A percentile compares a stretch with the other conserved stretches of the same genome.
phyloP scores from a whole-genome alignment of 179 eudicot genomes.

The Patellifolia procumbens region DNA sequence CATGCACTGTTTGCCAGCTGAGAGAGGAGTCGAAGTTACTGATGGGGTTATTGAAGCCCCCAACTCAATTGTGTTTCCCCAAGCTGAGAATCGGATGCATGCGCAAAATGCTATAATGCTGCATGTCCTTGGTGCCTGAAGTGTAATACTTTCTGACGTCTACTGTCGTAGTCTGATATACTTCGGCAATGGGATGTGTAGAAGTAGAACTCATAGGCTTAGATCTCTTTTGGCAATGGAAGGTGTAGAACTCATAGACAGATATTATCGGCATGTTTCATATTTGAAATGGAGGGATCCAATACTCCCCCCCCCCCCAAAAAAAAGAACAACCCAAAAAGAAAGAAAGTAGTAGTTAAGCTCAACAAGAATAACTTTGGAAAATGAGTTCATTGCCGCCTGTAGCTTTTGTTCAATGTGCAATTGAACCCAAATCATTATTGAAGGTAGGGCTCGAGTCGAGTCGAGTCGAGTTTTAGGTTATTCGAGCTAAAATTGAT shows the following conservation, averaged over 20 bases:
- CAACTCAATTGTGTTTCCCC: constrained; percentile 88
- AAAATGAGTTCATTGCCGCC: too few species aligned
- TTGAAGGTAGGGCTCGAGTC: too few species aligned
- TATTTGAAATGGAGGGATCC: constrained; percentile 13
- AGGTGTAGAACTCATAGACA: too few species aligned
- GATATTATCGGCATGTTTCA: constrained; percentile 17
- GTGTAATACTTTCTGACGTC: not conserved
- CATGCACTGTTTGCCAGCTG: constrained; percentile 98
- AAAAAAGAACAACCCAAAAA: too few species aligned
- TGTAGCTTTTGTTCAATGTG: too few species aligned
- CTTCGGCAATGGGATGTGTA: too few species aligned
- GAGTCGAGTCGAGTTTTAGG: too few species aligned
- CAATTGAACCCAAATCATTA: too few species aligned
- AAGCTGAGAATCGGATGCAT: constrained; percentile 97
- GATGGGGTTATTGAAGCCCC: constrained; percentile 91
- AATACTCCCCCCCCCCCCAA: not conserved
- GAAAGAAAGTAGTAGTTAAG: too few species aligned
- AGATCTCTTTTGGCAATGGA: too few species aligned
- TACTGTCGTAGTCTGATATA: constrained; percentile 10
- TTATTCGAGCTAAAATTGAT: too few species aligned
- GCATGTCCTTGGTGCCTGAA: constrained; percentile 65
- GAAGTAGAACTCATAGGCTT: constrained; percentile 20
- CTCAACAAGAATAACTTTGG: too few species aligned
- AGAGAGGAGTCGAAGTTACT: constrained; percentile 90
- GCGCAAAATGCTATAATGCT: constrained; percentile 98